Conservation (phyloP, 1,284 basidiomycete species). For the Trametes versicolor region DNA sequence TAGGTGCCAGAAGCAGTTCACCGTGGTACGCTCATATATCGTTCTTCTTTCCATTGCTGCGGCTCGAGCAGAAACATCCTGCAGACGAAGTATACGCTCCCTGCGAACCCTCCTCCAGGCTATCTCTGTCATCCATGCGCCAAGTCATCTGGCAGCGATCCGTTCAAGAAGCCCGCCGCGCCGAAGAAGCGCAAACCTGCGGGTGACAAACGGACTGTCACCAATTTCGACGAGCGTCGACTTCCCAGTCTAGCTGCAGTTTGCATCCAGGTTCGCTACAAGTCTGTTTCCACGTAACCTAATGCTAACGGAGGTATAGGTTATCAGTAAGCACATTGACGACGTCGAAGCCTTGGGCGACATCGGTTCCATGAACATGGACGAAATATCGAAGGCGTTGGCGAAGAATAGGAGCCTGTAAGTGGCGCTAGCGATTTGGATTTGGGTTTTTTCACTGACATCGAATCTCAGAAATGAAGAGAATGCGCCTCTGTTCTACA, state of each 20-base stretch:
- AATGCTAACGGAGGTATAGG: conserved; percentile 50
- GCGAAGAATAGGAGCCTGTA: conserved; percentile 89
- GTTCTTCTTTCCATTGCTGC: neutral
- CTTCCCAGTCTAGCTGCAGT: conserved; percentile 78
- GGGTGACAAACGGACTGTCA: conserved; percentile 69
- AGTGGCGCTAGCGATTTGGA: conserved; percentile 40
- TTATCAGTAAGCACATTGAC: conserved; percentile 89
- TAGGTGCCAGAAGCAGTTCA: conserved; percentile 86
- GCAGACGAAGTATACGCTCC: conserved; percentile 87
- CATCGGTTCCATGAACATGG: conserved; percentile 83
- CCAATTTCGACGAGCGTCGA: conserved; percentile 75
- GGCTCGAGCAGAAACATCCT: conserved; percentile 10
- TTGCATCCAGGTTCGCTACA: conserved; percentile 75
- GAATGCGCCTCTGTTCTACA: conserved; percentile 88
- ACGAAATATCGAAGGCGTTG: conserved; percentile 86
- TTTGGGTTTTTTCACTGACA: neutral
- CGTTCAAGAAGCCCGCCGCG: conserved; percentile 80
- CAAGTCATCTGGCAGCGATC: conserved; percentile 78
- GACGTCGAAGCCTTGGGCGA: conserved; percentile 92
- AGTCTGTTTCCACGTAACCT: neutral
- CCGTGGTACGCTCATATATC: conserved; percentile 73
- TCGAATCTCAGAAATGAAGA: conserved; percentile 64
- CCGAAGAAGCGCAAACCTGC: conserved; percentile 70
- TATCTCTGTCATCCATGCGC: conserved; percentile 86
- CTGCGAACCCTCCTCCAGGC: conserved; percentile 72